phyloP scores from a whole-genome alignment of 2,329 filamentous ascomycete genomes.

The Pestalotiopsis sp. region DNA sequence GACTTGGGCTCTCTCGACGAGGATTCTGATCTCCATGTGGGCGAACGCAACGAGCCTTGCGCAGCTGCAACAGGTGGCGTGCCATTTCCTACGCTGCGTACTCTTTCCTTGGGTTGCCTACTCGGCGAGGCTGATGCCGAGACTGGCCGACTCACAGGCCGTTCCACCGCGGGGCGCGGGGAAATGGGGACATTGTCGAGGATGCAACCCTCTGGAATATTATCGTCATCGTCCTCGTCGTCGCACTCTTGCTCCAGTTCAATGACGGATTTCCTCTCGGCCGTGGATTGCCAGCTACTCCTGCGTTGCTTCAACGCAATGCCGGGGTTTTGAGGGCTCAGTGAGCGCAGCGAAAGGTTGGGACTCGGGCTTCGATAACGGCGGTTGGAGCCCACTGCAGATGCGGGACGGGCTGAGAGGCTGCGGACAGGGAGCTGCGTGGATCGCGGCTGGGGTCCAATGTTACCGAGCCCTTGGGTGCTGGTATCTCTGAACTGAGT shows the following conservation, averaged over 20 bases:
- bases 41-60: conserved; percentile 62
- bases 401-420: conserved; percentile 40
- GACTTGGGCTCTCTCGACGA: conserved; percentile 36
- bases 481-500: conserved; percentile 49
- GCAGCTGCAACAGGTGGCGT: conserved; percentile 62
- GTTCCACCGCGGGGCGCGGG: conserved; percentile 63
- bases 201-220: conserved; percentile 77
- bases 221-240: conserved; percentile 67
- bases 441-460: conserved; percentile 30
- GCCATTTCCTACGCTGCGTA: conserved; percentile 64
- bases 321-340: conserved; percentile 46
- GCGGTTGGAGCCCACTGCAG: conserved; percentile 39
- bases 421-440: conserved; percentile 33
- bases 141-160: conserved; percentile 53
- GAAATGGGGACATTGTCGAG: conserved; percentile 84
- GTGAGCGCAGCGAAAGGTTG: conserved; percentile 37
- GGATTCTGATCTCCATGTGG: conserved; percentile 52
- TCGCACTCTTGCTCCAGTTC: conserved; percentile 78
- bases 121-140: conserved; percentile 59
- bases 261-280: conserved; percentile 66
- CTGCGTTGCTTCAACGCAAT: conserved; percentile 46
- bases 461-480: conserved; percentile 37
- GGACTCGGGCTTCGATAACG: conserved; percentile 57
- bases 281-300: conserved; percentile 73
- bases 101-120: conserved; percentile 50